These are phyloP conservation scores for Kazachstania sp. DNA, from an alignment of 1,139 yeast genomes.

Conservation along the genomic window DNA sequence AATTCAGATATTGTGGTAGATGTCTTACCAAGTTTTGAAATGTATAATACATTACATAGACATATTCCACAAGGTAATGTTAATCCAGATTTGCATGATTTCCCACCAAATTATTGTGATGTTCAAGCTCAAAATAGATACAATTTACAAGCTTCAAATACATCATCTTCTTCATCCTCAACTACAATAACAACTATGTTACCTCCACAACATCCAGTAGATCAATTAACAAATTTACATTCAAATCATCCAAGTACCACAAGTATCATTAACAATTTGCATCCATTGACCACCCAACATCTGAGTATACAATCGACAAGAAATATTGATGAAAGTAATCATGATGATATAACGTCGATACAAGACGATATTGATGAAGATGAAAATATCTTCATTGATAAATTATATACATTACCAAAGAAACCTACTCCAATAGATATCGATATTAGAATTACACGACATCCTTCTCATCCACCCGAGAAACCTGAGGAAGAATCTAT, in stretches of 20 bases:
- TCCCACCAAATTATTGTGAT: slow-evolving; percentile 27
- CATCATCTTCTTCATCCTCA: slow-evolving; percentile 1
- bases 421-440: slow-evolving; percentile 29
- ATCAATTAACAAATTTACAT: background rate
- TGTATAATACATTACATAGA: slow-evolving; percentile 30
- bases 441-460: slow-evolving; percentile 33
- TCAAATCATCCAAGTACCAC: background rate
- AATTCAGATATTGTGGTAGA: slow-evolving; percentile 17
- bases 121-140: slow-evolving; percentile 15
- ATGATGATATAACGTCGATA: slow-evolving; percentile 6
- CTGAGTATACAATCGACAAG: slow-evolving; percentile 7
- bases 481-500: slow-evolving; percentile 31
- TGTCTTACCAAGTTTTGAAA: slow-evolving; percentile 30
- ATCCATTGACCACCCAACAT: slow-evolving; percentile 22
- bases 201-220: background rate
- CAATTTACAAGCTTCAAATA: background rate
- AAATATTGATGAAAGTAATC: background rate
- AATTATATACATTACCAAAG: slow-evolving; percentile 31
- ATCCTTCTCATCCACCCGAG: slow-evolving; percentile 29
- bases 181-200: background rate
- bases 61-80: slow-evolving; percentile 31
- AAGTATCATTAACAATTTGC: slow-evolving; percentile 11
- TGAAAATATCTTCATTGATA: slow-evolving; percentile 32
- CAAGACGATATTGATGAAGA: slow-evolving; percentile 24
- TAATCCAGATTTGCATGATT: slow-evolving; percentile 28